A percentile compares a stretch with the other conserved stretches of the same genome.
Conservation (phyloP, 306 rosid genomes). For the Vigna unguiculata region DNA sequence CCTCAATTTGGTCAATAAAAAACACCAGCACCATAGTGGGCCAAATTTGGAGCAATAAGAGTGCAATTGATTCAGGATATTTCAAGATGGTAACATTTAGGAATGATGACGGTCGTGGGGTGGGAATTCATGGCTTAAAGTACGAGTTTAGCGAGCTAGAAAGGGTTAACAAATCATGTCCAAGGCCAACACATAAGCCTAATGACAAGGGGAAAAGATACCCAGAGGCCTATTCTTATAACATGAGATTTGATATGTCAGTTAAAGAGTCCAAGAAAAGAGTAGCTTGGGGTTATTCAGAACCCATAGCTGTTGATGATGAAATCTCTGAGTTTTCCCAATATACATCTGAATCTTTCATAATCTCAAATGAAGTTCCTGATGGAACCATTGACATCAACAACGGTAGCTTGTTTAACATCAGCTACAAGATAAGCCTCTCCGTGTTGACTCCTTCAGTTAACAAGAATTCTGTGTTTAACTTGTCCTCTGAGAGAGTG, state of each 20-base stretch:
- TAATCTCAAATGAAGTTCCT: constrained; percentile 26
- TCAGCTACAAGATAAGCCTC: constrained; percentile 48
- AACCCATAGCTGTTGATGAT: constrained; percentile 56
- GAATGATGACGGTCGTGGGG: background rate
- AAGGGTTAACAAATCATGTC: constrained; percentile 49
- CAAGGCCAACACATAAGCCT: constrained; percentile 37
- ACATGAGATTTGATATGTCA: constrained; percentile 58
- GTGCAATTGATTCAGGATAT: constrained; percentile 46
- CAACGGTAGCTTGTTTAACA: constrained; percentile 39
- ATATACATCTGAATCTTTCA: background rate
- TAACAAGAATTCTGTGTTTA: constrained; percentile 20
- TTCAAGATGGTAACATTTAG: constrained; percentile 52
- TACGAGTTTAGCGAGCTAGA: constrained; percentile 60
- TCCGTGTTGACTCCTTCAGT: background rate
- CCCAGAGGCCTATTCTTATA: constrained; percentile 38
- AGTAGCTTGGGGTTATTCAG: constrained; percentile 44
- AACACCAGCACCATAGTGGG: constrained; percentile 54
- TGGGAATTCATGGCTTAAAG: constrained; percentile 28
- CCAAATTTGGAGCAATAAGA: constrained; percentile 68
- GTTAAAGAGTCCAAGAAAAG: constrained; percentile 20
- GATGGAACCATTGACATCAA: background rate
- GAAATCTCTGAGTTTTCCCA: background rate
- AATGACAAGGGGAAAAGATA: constrained; percentile 21
- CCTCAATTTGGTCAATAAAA: constrained; percentile 62
- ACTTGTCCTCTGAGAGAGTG: constrained; percentile 6